phyloP scores from a whole-genome alignment of 179 eudicot genomes.

The Actinidia polygama region DNA sequence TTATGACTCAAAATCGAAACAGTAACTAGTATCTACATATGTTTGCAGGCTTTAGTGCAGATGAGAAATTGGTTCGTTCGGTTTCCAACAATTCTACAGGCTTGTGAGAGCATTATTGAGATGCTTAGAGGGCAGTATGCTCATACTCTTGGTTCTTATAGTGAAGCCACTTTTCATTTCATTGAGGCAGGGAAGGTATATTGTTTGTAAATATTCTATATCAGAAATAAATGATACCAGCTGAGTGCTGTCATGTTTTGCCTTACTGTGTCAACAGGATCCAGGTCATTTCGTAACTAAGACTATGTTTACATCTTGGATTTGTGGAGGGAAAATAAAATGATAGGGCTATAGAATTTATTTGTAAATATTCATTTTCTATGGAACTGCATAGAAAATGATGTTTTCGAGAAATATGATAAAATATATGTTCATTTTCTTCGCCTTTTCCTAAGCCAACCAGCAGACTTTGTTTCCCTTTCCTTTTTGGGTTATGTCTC shows the following conservation, averaged over 20 bases:
- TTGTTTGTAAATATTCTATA: not conserved
- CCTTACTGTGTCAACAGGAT: not conserved
- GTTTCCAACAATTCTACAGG: constrained; percentile 90
- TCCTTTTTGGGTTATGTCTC: not conserved
- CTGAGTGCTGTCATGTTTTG: not conserved
- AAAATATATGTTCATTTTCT: not conserved
- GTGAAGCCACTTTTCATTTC: constrained; percentile 88
- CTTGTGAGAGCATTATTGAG: constrained; percentile 90
- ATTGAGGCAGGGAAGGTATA: constrained; percentile 83
- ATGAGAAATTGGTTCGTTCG: constrained; percentile 87
- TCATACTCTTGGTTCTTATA: constrained; percentile 80
- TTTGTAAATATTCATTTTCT: not conserved
- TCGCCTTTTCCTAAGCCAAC: constrained; percentile 1
- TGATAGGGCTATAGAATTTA: not conserved
- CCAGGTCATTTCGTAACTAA: not conserved
- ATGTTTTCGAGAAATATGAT: not conserved
- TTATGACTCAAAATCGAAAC: constrained; percentile 10
- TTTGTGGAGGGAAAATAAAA: not conserved
- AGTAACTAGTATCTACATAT: constrained; percentile 3
- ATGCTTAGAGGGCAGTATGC: constrained; percentile 99
- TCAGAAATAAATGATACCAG: not conserved
- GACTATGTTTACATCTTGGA: not conserved
- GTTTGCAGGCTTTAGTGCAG: constrained; percentile 83
- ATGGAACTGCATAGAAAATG: not conserved
- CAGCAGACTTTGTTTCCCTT: not conserved